Evolutionary conservation across 2,329 filamentous ascomycete species (phyloP), one percentile per base, ranked within the genome.

Genomic region (Arthrinium puccinioides): DNA sequence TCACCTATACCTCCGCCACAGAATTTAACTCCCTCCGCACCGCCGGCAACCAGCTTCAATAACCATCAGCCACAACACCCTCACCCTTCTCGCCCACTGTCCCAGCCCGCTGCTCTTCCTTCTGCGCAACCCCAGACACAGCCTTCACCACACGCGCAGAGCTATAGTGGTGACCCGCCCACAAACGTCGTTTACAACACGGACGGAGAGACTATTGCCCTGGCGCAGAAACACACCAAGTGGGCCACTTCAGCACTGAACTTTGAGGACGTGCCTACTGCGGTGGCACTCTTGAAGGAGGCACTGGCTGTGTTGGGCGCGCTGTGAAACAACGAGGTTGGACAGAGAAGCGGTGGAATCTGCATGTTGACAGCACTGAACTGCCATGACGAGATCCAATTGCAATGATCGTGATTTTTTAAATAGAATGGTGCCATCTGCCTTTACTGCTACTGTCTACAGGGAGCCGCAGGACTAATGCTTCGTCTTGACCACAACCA

Each of bases 171-270:
- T 21, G 44, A 35, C 10, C 42, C 39, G 16, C 39, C 33, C 13
- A 40, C 45, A 5, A 38, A 50, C 3, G 44, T 44, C 6, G 50
- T 69, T 5, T 72, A 83, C 37, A 66, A 62, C 5, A 67, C 62
- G 9, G 87, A 95, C 45, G 82, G 88, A 46, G 66, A 72, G 41
- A 70, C 83, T 1, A 82, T 96, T 24, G 67, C 77, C 24, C 75
- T 81, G 50, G 90, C 92, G 5, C 88, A 95, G 59, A 98, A 97
- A 57, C 92, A 97, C 64, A 89, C 90, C 3, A 88, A 87, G 52
- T 98, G 87, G 87, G 92, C 92, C 1, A 94, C 97, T 28, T 96
- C 89, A 9, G 92, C 92, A 0, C 65, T 98, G 32, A 95, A 96
- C 52, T 98, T 98, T 60, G 92, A 98, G 49, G 92, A 98, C 57